Evolutionary conservation across 176 grass and related monocot species (phyloP), one percentile per base, ranked within the genome.

Genomic region (Lolium perenne): DNA sequence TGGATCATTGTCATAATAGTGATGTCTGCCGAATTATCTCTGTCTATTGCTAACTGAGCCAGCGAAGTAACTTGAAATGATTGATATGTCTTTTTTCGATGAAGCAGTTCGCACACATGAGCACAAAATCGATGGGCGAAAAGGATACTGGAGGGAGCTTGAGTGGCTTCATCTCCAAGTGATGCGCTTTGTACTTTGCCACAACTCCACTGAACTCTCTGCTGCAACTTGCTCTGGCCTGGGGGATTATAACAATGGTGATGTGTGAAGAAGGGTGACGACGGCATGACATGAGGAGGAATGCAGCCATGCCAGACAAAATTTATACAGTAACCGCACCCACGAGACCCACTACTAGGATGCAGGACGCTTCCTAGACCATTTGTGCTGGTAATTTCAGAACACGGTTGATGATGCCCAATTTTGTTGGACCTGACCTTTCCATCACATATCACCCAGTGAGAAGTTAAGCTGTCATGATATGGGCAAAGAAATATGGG

Each of bases 81-180:
- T 81, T 82, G 81, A 78, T 74, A 5, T 41, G 22, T 40, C 65
- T 58, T 73, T 74, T 73, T 73, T 79, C 59, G 79, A 84, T 8
- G 43, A 10, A 53, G 61, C 26, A 69, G 69, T 76, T 87, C 71
- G 7, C 61, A 56, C 17, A 82, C n/a, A 87, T 40, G 77, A 41
- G 65, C 71, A 76, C 40, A 25, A 53, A 73, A 74, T 74, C 26
- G 47, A 83, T 83, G 49, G 58, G 21, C 60, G 58, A 76, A 67
- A 78, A 80, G 35, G 69, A 65, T 79, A 38, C 26, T 1, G 23
- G 38, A 29, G 23, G 49, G 81, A 57, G 62, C 74, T 77, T 80
- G 77, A 85, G 85, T 92, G 90, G 90, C 87, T 94, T 97, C 92
- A 84, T 91, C 77, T 85, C 81, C 86, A 94, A 92, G 94, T 94